These are phyloP conservation scores for Flaveria brownii DNA, from an alignment of 129 eudicot species.

Conservation along the genomic window DNA sequence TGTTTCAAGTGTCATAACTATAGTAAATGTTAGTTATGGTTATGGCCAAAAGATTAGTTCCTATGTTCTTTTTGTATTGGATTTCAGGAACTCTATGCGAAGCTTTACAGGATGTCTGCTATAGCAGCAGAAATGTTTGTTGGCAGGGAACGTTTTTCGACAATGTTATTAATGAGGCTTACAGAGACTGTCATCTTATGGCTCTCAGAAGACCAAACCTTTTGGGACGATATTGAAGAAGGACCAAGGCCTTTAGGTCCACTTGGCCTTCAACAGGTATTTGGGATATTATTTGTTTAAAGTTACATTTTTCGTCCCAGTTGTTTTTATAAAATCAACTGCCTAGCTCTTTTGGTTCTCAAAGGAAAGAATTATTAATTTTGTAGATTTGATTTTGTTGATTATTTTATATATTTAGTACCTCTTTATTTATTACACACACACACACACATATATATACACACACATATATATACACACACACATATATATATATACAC, in stretches of 20 bases:
- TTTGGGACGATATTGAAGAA: constrained; percentile 99
- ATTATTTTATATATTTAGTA: background rate
- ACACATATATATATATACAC: too few relatives aligned
- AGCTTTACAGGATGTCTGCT: constrained; percentile 82
- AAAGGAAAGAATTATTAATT: background rate
- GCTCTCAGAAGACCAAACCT: constrained; percentile 91
- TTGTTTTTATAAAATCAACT: background rate
- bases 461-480: too few relatives aligned
- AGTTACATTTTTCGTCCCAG: background rate
- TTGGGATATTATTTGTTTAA: background rate
- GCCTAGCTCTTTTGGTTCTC: background rate
- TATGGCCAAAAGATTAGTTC: constrained; percentile 8
- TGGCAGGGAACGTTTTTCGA: constrained; percentile 95
- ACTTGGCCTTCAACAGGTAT: constrained; percentile 91
- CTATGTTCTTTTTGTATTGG: constrained; percentile 2
- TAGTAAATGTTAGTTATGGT: constrained; percentile 3
- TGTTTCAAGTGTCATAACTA: constrained; percentile 11
- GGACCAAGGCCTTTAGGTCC: constrained; percentile 93
- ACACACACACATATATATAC: too few relatives aligned
- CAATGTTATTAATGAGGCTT: constrained; percentile 89
- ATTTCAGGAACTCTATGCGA: constrained; percentile 83
- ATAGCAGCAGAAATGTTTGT: constrained; percentile 94
- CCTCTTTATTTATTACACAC: background rate
- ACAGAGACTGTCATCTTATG: constrained; percentile 94
- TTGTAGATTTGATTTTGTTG: background rate